Base-by-base conservation (phyloP, 1,284 basidiomycete genomes). In the Peniophora sp. region DNA sequence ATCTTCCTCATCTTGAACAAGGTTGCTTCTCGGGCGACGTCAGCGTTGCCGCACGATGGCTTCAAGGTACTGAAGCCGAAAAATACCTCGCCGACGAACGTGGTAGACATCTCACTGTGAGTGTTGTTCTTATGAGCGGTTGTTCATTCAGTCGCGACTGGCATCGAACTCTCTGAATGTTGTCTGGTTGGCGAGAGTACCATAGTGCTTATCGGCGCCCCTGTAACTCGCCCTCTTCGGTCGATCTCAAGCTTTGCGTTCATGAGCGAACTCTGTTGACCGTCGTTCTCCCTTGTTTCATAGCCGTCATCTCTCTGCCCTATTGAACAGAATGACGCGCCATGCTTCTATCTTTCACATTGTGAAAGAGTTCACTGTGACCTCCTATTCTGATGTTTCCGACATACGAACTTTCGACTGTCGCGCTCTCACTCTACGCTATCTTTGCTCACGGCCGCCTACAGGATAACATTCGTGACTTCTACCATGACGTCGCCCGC, bases 401-500 rank as follows among this genome's bases (percentile, higher is more conserved):
- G 27, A 16, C 22, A 43, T 47, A 32, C 50, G 48, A 43, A 44
- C 44, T 47, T 54, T 53, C 50, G 50, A 48, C 47, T 55, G 41
- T 20, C 47, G 48, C 47, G 48, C 34, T 50, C n/a, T 34, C 22
- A 32, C 27, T 47, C 17, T 52, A 46, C 41, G 53, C 49, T 52
- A 17, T 52, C 52, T 32, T 32, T 32, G 27, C 27, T 32, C 5
- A 32, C 27, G 27, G 27, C 27, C 27, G 27, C 27, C 27, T 34
- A 19, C 34, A 50, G 78, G 70, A 73, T 16, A 73, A 75, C 56
- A 62, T 82, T 52, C 67, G 64, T 53, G 55, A 62, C 19, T 85
- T 76, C 61, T 85, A 76, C 62, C 48, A 59, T 24, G 56, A 63
- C 11, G 61, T 69, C 19, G 79, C 68, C 32, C 54, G 67, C 44